phyloP scores from a whole-genome alignment of 306 rosid species.

The Mimosa pudica region DNA sequence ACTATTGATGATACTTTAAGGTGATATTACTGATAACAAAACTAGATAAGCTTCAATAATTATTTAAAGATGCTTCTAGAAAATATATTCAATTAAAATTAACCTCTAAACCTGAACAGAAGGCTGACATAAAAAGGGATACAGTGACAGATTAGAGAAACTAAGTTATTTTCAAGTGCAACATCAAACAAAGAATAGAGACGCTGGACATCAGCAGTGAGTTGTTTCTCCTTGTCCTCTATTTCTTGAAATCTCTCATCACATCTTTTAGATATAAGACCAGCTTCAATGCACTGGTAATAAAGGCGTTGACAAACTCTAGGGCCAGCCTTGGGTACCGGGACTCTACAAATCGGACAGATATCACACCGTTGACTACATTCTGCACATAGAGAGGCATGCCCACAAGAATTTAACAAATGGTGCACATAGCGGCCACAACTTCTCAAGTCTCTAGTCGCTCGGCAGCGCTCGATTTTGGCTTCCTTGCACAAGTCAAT shows the following conservation, averaged over 20 bases:
- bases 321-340: constrained; percentile 58
- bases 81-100: background rate
- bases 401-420: constrained; percentile 81
- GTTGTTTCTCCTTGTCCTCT: constrained; percentile 72
- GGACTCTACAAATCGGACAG: constrained; percentile 88
- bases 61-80: constrained; percentile 3
- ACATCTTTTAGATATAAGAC: constrained; percentile 74
- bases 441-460: constrained; percentile 96
- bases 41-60: constrained; percentile 13
- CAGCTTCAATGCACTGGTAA: constrained; percentile 81
- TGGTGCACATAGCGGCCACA: constrained; percentile 85
- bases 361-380: constrained; percentile 87
- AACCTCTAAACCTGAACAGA: constrained; percentile 6
- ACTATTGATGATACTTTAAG: constrained; percentile 1
- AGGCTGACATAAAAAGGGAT: constrained; percentile 54
- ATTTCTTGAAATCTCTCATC: constrained; percentile 81
- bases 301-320: constrained; percentile 75
- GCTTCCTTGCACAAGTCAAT: constrained; percentile 91
- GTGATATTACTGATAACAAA: constrained; percentile 21
- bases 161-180: constrained; percentile 92
- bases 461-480: constrained; percentile 91
- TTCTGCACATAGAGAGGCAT: constrained; percentile 92
- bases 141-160: constrained; percentile 91
- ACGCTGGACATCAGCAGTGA: constrained; percentile 76
- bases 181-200: constrained; percentile 91